Evolutionary conservation across 306 rosid species (phyloP).

Genomic region (Delonix regia): DNA sequence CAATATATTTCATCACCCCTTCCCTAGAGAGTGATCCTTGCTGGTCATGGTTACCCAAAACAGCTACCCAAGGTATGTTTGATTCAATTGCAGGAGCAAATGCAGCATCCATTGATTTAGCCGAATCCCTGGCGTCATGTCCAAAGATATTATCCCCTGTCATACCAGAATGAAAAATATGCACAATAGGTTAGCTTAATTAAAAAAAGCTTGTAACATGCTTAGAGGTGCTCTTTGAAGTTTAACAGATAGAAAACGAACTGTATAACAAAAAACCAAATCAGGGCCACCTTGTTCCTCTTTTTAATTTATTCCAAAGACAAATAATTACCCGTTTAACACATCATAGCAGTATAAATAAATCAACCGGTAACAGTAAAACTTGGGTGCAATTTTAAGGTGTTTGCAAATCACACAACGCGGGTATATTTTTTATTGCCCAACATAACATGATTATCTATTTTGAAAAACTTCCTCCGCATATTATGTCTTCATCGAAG

Average conservation of each 20-base stretch:
- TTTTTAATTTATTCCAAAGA: neutral
- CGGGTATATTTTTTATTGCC: too few relatives aligned
- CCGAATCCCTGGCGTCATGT: slow-evolving; percentile 62
- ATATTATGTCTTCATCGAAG: too few relatives aligned
- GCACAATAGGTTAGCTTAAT: slow-evolving; percentile 16
- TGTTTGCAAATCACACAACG: neutral
- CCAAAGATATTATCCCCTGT: slow-evolving; percentile 90
- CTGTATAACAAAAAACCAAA: neutral
- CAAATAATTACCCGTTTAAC: neutral
- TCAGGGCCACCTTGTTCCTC: slow-evolving; percentile 11
- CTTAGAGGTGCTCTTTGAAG: slow-evolving; percentile 19
- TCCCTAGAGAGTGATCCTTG: slow-evolving; percentile 82
- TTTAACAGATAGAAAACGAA: neutral
- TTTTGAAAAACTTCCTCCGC: neutral
- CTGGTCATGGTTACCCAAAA: slow-evolving; percentile 97
- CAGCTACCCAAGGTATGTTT: slow-evolving; percentile 90
- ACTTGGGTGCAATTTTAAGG: neutral
- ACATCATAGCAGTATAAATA: neutral
- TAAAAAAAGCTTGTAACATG: slow-evolving; percentile 23
- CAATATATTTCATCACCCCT: slow-evolving; percentile 86
- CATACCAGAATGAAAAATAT: slow-evolving; percentile 22
- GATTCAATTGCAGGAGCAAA: slow-evolving; percentile 87
- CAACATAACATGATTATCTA: neutral
- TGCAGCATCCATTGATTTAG: slow-evolving; percentile 76
- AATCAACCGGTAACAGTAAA: neutral